A percentile compares a stretch with the other conserved stretches of the same genome.
Conservation (phyloP, 2,329 filamentous ascomycete genomes). For the Paraphoma sp. region DNA sequence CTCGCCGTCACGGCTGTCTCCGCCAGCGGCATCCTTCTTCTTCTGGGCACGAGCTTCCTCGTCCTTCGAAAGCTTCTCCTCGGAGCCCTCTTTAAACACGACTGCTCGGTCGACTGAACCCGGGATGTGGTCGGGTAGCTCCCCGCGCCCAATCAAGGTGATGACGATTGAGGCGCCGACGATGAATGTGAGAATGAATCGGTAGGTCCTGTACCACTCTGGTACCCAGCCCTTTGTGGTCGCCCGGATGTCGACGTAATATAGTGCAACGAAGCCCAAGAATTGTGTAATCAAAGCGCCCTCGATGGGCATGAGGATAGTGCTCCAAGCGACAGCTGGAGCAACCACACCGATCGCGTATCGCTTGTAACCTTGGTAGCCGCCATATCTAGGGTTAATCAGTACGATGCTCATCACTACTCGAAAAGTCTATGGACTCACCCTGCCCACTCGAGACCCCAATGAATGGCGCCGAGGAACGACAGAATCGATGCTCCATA, state of each 20-base stretch:
- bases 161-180: slow-evolving; percentile 83
- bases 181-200: slow-evolving; percentile 89
- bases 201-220: slow-evolving; percentile 85
- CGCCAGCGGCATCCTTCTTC: slow-evolving; percentile 32
- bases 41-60: slow-evolving; percentile 32
- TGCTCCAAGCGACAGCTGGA: slow-evolving; percentile 87
- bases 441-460: slow-evolving; percentile 85
- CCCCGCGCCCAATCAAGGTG: slow-evolving; percentile 81
- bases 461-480: slow-evolving; percentile 92
- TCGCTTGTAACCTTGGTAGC: slow-evolving; percentile 74
- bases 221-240: slow-evolving; percentile 79
- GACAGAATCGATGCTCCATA: slow-evolving; percentile 93
- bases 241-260: slow-evolving; percentile 80
- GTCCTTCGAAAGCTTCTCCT: slow-evolving; percentile 39
- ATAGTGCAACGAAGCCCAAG: slow-evolving; percentile 81
- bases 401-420: neutral
- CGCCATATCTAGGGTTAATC: slow-evolving; percentile 53
- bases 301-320: slow-evolving; percentile 81
- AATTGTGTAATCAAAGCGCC: slow-evolving; percentile 89
- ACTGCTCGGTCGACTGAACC: slow-evolving; percentile 54
- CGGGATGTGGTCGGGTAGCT: slow-evolving; percentile 66
- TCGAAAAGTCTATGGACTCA: neutral
- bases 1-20: slow-evolving; percentile 11
- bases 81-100: slow-evolving; percentile 52
- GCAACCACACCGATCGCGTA: slow-evolving; percentile 85